Percentiles rank a stretch among this genome's conserved stretches.
These are phyloP conservation scores for Rhytidiadelphus loreus DNA, from an alignment of 225 moss, liverwort and hornwort species.

Conservation along the genomic window DNA sequence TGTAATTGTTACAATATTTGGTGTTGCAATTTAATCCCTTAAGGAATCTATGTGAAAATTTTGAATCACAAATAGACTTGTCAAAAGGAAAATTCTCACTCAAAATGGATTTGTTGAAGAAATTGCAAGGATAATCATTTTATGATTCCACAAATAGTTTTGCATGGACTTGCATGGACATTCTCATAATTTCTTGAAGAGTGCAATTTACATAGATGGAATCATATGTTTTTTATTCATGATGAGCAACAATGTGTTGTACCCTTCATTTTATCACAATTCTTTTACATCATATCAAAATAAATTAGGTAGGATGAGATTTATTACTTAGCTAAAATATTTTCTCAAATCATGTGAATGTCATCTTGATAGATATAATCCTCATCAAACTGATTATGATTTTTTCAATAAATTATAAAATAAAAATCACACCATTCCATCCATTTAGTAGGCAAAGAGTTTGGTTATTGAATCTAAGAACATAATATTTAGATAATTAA, in stretches of 20 bases:
- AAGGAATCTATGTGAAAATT: neutral
- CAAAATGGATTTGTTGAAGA: neutral
- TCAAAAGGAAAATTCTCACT: neutral
- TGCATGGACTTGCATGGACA: too few species aligned
- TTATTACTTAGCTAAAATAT: neutral
- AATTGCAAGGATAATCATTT: too few species aligned
- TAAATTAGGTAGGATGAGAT: neutral
- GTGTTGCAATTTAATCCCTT: slow-evolving; percentile 20
- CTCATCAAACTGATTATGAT: rapidly evolving
- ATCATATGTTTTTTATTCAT: neutral
- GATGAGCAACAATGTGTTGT: neutral
- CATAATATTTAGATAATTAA: neutral
- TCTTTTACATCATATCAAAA: neutral
- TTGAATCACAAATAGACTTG: neutral
- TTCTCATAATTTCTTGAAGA: neutral
- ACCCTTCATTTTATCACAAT: neutral
- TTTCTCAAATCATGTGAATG: neutral
- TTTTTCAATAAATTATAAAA: too few species aligned
- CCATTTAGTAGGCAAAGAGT: neutral
- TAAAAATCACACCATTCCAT: neutral
- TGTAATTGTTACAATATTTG: slow-evolving; percentile 73
- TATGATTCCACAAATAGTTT: neutral
- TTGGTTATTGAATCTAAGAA: neutral
- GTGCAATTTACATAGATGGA: neutral
- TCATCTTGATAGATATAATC: neutral